phyloP scores from a whole-genome alignment of 371 early-diverging fungal species.

The Mortierella sp. region DNA sequence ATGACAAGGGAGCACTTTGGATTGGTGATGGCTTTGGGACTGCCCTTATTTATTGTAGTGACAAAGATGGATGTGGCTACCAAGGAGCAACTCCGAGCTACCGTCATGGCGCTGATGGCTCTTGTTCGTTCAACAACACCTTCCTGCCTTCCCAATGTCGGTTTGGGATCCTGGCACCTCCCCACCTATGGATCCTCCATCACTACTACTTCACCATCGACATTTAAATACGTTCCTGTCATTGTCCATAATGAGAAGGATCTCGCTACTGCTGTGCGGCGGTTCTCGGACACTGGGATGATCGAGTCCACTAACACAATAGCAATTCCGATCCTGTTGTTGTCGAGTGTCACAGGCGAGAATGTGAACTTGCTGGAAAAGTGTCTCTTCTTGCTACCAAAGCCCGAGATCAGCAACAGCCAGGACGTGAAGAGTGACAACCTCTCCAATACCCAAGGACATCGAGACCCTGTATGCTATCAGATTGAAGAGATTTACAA shows the following conservation, averaged over 20 bases:
- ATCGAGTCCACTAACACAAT: conserved; percentile 36
- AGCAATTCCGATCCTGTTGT: conserved; percentile 84
- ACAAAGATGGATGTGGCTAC: conserved; percentile 94
- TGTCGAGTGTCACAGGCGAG: conserved; percentile 89
- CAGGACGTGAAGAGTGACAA: conserved; percentile 9
- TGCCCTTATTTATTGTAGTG: conserved; percentile 89
- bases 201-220: not conserved
- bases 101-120: conserved; percentile 40
- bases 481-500: conserved; percentile 90
- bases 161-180: conserved; percentile 4
- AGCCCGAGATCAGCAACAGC: conserved; percentile 44
- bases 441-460: conserved; percentile 36
- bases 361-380: conserved; percentile 79
- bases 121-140: conserved; percentile 30
- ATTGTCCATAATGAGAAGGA: conserved; percentile 78
- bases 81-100: conserved; percentile 69
- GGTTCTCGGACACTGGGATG: conserved; percentile 63
- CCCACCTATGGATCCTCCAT: not conserved
- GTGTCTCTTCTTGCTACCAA: conserved; percentile 79
- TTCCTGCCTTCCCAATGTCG: conserved; percentile 26
- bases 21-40: conserved; percentile 79
- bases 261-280: conserved; percentile 72
- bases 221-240: conserved; percentile 76
- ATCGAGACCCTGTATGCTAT: conserved; percentile 75
- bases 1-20: conserved; percentile 94